Conservation (phyloP, 1,284 basidiomycete species). For the Marasmius fiardii region DNA sequence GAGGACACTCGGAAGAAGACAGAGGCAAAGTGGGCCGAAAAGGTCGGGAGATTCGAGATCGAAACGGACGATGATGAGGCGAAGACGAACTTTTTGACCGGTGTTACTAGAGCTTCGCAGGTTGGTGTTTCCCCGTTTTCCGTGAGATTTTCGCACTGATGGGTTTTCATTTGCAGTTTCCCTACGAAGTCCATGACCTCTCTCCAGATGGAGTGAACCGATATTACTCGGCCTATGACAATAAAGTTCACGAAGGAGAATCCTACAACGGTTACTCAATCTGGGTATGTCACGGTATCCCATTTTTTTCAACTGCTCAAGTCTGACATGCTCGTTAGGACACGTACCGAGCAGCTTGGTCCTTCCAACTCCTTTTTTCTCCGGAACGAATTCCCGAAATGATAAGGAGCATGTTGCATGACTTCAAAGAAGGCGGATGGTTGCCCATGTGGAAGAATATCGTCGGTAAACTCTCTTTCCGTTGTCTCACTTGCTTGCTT, state of each 20-base stretch:
- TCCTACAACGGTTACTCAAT: conserved; percentile 84
- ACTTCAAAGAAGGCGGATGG: conserved; percentile 79
- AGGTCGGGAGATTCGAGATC: conserved; percentile 62
- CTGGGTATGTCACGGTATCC: conserved; percentile 48
- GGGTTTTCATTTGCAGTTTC: conserved; percentile 48
- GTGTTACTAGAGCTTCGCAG: conserved; percentile 65
- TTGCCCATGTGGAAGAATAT: conserved; percentile 92
- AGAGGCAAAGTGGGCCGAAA: conserved; percentile 66
- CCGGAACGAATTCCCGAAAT: conserved; percentile 75
- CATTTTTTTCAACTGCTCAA: not conserved
- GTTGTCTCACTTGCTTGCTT: not conserved
- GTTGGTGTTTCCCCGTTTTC: conserved; percentile 24
- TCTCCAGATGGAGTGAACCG: conserved; percentile 23
- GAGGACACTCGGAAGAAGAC: conserved; percentile 60
- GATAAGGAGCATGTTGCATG: conserved; percentile 79
- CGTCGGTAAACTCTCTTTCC: conserved; percentile 43
- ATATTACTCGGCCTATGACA: conserved; percentile 80
- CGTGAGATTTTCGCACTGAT: too few species aligned
- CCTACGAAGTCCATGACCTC: conserved; percentile 73
- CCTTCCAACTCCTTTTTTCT: conserved; percentile 73
- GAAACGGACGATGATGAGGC: conserved; percentile 46
- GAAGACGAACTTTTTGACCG: conserved; percentile 63
- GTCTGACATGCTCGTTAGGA: conserved; percentile 41
- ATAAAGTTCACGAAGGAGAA: conserved; percentile 54
- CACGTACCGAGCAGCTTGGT: conserved; percentile 77